Evolutionary conservation across 2,329 filamentous ascomycete species (phyloP), one percentile per base, ranked within the genome.

Genomic region (Epichloe typhina): DNA sequence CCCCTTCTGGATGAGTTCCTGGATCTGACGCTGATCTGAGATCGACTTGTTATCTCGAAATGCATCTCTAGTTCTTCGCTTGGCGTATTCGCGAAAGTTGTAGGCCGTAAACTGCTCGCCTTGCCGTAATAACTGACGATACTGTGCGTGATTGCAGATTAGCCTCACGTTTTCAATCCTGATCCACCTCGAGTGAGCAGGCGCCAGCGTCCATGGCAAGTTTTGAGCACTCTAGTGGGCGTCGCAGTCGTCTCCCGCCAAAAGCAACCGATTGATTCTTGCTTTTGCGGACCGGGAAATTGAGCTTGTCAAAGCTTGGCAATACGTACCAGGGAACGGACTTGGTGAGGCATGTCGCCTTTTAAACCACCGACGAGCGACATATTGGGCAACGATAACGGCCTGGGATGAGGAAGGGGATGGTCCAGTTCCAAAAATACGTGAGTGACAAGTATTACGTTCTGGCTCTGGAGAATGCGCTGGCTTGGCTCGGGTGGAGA

Each of bases 31-130:
- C 57, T 80, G 76, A 63, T 96, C 93, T 44, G 79, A 72, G 61
- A 88, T 84, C 51, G 69, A 65, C 67, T 80, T 77, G 68, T 94
- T 78, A 66, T 95, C 88, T 61, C 85, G 80, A 69, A 97, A 98
- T 4, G 88, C 84, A 73, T 97, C 93, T 66, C 79, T 80, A 65
- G 93, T 95, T 68, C 91, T 81, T 64, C 93, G 84, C 69, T 83
- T 86, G 50, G 93, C 90, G 69, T 98, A 98, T 68, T 96, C 91
- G 71, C 93, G 82, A 77, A 96, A 98, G 72, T 97, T 98, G 75
- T 97, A 98, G 59, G 86, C 82, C 55, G 88, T 80, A 69, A 98
- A 97, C 64, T 95, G 86, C 55, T 78, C 76, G 55, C 88, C 83
- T 67, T 93, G 86, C 60, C 90, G 86, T 62, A 97, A 75, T 61